These are phyloP conservation scores for Pistacia integerrima DNA, from an alignment of 345 rosid genomes.

Conservation along the genomic window DNA sequence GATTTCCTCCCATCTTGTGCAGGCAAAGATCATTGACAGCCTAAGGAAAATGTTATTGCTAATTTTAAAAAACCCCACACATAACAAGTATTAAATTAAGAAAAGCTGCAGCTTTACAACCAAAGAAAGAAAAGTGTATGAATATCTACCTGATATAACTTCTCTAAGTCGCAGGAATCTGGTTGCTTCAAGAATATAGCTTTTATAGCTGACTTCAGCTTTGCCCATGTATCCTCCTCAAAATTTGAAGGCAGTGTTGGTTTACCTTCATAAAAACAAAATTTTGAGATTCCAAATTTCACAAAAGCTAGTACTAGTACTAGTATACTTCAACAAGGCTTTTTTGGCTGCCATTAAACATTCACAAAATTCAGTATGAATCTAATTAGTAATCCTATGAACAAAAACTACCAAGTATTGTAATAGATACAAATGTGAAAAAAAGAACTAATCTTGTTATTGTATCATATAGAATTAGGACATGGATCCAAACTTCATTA, in stretches of 20 bases:
- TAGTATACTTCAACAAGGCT: not conserved
- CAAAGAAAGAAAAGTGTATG: constrained; percentile 4
- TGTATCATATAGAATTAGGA: not conserved
- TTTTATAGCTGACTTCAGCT: constrained; percentile 83
- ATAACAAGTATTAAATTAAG: constrained; percentile 13
- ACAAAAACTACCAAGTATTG: not conserved
- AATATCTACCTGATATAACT: constrained; percentile 73
- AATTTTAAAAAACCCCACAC: constrained; percentile 12
- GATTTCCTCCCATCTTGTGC: constrained; percentile 90
- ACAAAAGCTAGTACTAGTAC: not conserved
- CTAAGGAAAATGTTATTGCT: constrained; percentile 39
- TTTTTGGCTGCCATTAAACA: constrained; percentile 4
- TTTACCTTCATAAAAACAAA: constrained; percentile 58
- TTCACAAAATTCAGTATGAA: not conserved
- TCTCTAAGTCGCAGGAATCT: constrained; percentile 72
- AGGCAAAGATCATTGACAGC: constrained; percentile 91
- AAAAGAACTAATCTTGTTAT: not conserved
- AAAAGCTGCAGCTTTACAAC: constrained; percentile 1
- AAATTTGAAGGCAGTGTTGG: constrained; percentile 80
- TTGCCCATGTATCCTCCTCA: constrained; percentile 93
- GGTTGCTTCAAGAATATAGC: constrained; percentile 90
- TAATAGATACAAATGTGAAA: too few relatives aligned
- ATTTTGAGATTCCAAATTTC: constrained; percentile 2
- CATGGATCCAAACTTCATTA: not conserved
- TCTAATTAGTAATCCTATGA: not conserved